Conservation (phyloP, 2,329 filamentous ascomycete genomes). For the Xylariales sp. region DNA sequence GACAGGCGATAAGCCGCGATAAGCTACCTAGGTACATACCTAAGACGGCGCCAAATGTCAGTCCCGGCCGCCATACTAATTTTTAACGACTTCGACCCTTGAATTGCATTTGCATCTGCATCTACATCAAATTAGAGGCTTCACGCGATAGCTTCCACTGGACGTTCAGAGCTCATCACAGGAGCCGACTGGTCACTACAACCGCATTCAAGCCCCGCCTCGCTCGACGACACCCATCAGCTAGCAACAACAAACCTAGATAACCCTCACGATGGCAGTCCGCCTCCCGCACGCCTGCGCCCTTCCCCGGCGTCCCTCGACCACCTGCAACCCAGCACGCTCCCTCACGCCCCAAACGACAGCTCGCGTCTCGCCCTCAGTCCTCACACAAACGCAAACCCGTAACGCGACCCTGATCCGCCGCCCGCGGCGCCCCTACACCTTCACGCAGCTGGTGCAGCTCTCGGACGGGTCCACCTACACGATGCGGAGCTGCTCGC, state of each 20-base stretch:
- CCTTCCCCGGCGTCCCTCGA: constrained; percentile 11
- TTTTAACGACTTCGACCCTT: no score
- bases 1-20: no score
- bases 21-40: no score
- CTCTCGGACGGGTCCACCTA: constrained; percentile 88
- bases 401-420: constrained; percentile 80
- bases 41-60: no score
- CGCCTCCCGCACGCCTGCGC: constrained; percentile 8
- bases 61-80: no score
- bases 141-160: no score
- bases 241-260: neutral
- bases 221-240: neutral
- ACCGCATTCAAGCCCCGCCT: neutral
- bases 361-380: constrained; percentile 12
- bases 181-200: neutral
- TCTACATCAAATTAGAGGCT: no score
- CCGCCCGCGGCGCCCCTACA: constrained; percentile 88
- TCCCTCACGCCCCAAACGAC: constrained; percentile 19
- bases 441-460: constrained; percentile 93
- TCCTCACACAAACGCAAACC: constrained; percentile 43
- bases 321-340: constrained; percentile 13
- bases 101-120: no score
- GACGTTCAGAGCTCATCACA: neutral
- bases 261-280: constrained; percentile 8
- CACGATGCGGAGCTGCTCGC: constrained; percentile 72